These are phyloP conservation scores for Rhizoclosmatium globosum DNA, from an alignment of 192 early-diverging fungal species.

Conservation along the genomic window DNA sequence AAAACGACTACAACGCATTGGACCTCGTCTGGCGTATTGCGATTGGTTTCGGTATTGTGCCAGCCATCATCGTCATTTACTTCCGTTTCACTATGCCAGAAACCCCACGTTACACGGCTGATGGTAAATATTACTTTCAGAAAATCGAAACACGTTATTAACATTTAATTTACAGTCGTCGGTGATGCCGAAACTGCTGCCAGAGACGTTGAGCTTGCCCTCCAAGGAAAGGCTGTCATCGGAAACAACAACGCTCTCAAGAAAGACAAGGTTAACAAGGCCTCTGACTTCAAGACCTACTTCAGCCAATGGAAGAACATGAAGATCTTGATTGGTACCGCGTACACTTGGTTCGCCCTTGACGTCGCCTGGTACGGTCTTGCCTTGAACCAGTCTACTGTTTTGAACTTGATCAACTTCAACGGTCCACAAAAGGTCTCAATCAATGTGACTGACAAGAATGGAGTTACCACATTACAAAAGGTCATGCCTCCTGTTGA, in stretches of 20 bases:
- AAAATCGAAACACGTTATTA: too few relatives aligned
- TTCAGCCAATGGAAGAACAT: slow-evolving; percentile 84
- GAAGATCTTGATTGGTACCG: slow-evolving; percentile 72
- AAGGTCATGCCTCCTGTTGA: slow-evolving; percentile 58
- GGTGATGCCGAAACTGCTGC: slow-evolving; percentile 6
- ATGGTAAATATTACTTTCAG: slow-evolving; percentile 32
- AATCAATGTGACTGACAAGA: slow-evolving; percentile 10
- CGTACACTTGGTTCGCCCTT: slow-evolving; percentile 58
- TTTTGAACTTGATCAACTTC: slow-evolving; percentile 43
- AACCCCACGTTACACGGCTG: slow-evolving; percentile 86
- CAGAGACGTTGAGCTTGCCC: slow-evolving; percentile 4
- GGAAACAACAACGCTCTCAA: slow-evolving; percentile 2
- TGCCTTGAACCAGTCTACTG: slow-evolving; percentile 38
- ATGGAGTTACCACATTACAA: slow-evolving; percentile 41
- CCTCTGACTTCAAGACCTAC: slow-evolving; percentile 54
- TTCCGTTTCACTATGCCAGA: slow-evolving; percentile 90
- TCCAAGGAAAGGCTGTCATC: not conserved
- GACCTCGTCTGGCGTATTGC: slow-evolving; percentile 95
- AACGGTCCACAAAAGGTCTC: slow-evolving; percentile 40
- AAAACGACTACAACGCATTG: slow-evolving; percentile 62
- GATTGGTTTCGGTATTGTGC: slow-evolving; percentile 86
- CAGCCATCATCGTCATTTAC: slow-evolving; percentile 84
- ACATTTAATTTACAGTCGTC: too few relatives aligned
- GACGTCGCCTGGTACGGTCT: slow-evolving; percentile 63
- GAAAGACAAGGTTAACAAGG: slow-evolving; percentile 23